A percentile compares a stretch with the other conserved stretches of the same genome.
Conservation (phyloP, 2,329 filamentous ascomycete genomes). For the Alternaria triticimaculans region DNA sequence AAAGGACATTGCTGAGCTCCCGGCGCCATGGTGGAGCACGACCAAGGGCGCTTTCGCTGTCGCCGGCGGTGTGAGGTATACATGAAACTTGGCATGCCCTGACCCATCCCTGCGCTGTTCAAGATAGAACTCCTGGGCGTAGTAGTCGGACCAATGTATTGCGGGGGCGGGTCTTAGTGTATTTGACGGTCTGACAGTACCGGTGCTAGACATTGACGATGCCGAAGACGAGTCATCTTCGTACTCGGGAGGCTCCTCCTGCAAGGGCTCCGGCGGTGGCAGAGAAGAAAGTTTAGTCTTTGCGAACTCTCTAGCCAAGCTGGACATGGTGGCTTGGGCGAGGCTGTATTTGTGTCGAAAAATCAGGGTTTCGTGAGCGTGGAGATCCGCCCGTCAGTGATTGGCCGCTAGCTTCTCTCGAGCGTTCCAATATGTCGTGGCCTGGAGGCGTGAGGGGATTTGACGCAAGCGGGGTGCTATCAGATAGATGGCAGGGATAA, state of each 20-base stretch:
- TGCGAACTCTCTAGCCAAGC: constrained; percentile 79
- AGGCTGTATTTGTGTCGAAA: constrained; percentile 6
- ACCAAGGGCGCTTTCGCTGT: constrained; percentile 77
- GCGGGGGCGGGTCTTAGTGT: constrained; percentile 67
- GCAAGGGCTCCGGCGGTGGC: constrained; percentile 59
- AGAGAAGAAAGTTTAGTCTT: constrained; percentile 73
- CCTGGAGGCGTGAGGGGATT: constrained; percentile 10
- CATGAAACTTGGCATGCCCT: constrained; percentile 72
- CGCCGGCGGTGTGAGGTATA: constrained; percentile 81
- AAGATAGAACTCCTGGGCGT: constrained; percentile 84
- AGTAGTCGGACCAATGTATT: constrained; percentile 87
- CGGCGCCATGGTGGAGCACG: constrained; percentile 92
- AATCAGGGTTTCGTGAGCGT: constrained; percentile 8
- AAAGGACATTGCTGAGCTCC: constrained; percentile 92
- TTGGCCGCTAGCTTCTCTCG: constrained; percentile 10
- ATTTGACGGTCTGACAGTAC: constrained; percentile 84
- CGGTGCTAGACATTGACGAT: constrained; percentile 89
- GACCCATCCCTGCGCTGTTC: constrained; percentile 50
- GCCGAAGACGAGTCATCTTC: constrained; percentile 61
- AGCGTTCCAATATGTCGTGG: constrained; percentile 10
- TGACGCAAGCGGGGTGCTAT: constrained; percentile 7
- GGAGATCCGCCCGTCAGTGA: constrained; percentile 9
- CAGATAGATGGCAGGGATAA: constrained; percentile 19
- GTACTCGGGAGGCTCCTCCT: constrained; percentile 58
- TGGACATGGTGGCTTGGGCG: constrained; percentile 67